phyloP scores from a whole-genome alignment of 164 flowering plant species.

The Brasenia schreberi region DNA sequence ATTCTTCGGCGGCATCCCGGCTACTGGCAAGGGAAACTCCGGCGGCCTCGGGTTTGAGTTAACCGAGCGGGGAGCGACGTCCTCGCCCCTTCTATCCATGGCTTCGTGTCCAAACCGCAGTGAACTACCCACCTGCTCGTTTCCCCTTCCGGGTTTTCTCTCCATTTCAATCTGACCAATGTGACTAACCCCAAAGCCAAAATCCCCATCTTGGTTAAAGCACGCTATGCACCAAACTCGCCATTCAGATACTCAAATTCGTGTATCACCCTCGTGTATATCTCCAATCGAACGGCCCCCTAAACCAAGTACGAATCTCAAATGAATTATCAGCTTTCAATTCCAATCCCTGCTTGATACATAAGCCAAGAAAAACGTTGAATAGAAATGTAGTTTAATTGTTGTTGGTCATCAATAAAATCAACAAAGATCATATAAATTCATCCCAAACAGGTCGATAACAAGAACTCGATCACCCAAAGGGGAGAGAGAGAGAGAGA shows the following conservation, averaged over 20 bases:
- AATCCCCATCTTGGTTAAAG: conserved; percentile 2
- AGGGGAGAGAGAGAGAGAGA: too few species aligned
- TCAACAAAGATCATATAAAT: too few species aligned
- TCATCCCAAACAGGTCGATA: too few species aligned
- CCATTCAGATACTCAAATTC: background rate
- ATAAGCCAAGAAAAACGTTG: too few species aligned
- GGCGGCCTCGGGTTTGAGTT: conserved; percentile 38
- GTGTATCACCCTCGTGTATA: background rate
- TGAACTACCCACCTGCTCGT: conserved; percentile 26
- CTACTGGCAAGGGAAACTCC: conserved; percentile 24
- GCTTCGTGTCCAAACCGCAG: conserved; percentile 23
- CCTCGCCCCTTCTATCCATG: conserved; percentile 30
- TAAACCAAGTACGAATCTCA: too few species aligned
- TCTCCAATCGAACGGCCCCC: background rate
- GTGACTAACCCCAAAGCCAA: conserved; percentile 9
- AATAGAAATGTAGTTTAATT: too few species aligned
- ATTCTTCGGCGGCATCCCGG: conserved; percentile 45
- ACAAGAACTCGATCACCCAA: too few species aligned
- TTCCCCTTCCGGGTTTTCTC: conserved; percentile 18
- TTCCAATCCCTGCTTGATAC: too few species aligned
- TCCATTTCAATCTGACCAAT: conserved; percentile 20
- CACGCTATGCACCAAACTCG: background rate
- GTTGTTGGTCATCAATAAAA: too few species aligned
- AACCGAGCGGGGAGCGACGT: conserved; percentile 27
- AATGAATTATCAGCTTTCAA: too few species aligned